These are phyloP conservation scores for Aspergillus jensenii DNA, from an alignment of 2,329 filamentous ascomycete species.

Conservation along the genomic window DNA sequence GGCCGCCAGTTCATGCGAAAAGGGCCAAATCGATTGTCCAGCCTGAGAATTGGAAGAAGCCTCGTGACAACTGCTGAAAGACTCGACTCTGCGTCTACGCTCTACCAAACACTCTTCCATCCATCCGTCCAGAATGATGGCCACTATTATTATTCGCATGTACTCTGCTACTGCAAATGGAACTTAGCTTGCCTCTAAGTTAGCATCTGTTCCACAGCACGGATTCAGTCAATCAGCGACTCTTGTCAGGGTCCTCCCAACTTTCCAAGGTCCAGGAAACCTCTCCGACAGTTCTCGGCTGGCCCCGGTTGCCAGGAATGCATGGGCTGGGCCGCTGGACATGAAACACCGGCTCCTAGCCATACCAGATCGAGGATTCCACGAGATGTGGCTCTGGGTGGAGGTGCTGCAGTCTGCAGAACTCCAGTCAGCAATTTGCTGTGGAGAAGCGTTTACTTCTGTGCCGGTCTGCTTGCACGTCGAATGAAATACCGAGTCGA, in stretches of 20 bases:
- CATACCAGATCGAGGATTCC: conserved; percentile 18
- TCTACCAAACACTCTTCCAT: not conserved
- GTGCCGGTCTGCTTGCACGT: not conserved
- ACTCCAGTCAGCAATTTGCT: conserved; percentile 4
- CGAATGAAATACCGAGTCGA: not conserved
- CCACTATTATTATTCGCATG: not conserved
- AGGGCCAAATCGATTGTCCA: not conserved
- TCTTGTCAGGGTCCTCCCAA: conserved; percentile 26
- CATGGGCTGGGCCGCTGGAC: conserved; percentile 5
- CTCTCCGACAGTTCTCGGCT: conserved; percentile 26
- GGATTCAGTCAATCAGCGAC: conserved; percentile 11
- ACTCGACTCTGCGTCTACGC: not conserved
- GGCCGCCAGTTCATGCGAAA: not conserved
- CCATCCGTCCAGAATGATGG: not conserved
- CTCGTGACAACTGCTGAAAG: not conserved
- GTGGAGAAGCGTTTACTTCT: not conserved
- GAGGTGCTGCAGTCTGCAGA: conserved; percentile 17
- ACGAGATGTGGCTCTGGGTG: not conserved
- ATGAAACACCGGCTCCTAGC: conserved; percentile 19
- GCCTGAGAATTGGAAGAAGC: not conserved
- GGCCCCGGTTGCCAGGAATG: conserved; percentile 19
- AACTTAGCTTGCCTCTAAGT: not conserved
- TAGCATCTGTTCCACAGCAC: not conserved
- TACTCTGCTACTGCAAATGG: not conserved
- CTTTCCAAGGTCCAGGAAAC: conserved; percentile 25